Percentiles rank a stretch among this genome's conserved stretches.
These are phyloP conservation scores for Glebionis coronaria DNA, from an alignment of 129 eudicot species.

Conservation along the genomic window DNA sequence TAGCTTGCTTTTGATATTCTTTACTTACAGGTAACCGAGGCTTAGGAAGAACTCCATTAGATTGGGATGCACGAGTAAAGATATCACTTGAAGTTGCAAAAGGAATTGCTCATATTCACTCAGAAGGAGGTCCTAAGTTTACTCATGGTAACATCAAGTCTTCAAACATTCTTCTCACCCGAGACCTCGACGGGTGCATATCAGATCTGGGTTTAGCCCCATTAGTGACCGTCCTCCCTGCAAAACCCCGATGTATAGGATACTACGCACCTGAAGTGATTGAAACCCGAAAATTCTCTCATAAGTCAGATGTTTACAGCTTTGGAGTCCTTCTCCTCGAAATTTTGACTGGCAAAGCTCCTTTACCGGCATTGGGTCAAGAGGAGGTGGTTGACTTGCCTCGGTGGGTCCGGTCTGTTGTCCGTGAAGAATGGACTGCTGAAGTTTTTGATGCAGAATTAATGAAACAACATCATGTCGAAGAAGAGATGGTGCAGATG, in stretches of 20 bases:
- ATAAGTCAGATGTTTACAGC: conserved; percentile 87
- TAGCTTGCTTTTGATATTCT: not conserved
- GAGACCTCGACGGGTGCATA: conserved; percentile 53
- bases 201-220: conserved; percentile 76
- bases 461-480: conserved; percentile 52
- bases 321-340: conserved; percentile 88
- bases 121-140: conserved; percentile 54
- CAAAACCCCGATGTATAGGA: conserved; percentile 55
- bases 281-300: conserved; percentile 58
- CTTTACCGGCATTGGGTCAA: conserved; percentile 48
- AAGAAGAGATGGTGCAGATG: conserved; percentile 96
- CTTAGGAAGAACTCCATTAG: conserved; percentile 57
- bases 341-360: conserved; percentile 77
- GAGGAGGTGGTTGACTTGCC: conserved; percentile 75
- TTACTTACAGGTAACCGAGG: conserved; percentile 54
- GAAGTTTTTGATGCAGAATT: conserved; percentile 85
- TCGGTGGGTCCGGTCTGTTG: conserved; percentile 93
- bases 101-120: conserved; percentile 73
- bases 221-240: conserved; percentile 38
- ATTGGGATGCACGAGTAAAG: conserved; percentile 77
- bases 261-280: conserved; percentile 86
- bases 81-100: conserved; percentile 66
- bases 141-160: conserved; percentile 88
- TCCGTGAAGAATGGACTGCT: conserved; percentile 92
- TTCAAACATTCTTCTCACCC: conserved; percentile 69